Evolutionary conservation across 108 stramenopile species (phyloP), one percentile per base, ranked within the genome.

Genomic region (Epithemia pelagica): DNA sequence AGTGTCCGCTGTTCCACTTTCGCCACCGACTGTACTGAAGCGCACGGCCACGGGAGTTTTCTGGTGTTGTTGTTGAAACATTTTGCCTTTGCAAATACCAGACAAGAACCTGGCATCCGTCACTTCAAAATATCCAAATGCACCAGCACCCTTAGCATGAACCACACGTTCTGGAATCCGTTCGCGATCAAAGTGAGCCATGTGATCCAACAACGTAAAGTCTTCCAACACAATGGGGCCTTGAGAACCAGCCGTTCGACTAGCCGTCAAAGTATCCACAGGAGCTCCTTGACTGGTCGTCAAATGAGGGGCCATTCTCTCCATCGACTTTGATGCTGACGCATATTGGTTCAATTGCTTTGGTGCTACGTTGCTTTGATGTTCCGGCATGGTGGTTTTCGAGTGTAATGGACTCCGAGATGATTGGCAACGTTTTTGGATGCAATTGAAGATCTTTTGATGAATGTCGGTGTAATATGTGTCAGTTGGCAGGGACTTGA

Each of bases 101-200:
- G 81, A 81, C 37, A 66, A 31, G 32, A 30, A 30, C 2, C 23
- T 21, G 0, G 32, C 58, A 29, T 23, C 22, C 32, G 80, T 80
- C 21, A 82, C 81, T 77, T 82, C 78, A 54, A 87, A 87, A 68
- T 82, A 78, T 2, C 86, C 86, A 51, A 82, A 82, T 10, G 86
- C 86, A 15, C 86, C 86, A 23, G 73, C 77, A 18, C 86, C 86
- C 57, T 84, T 84, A 58, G 86, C 86, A 61, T 87, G 86, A 1
- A 87, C 86, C 15, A 87, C 86, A 22, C 86, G 73, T 74, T 87
- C 86, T 0, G 86, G 86, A 63, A 87, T 85, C 20, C 86, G 78
- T 73, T 87, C 86, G 32, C 83, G 78, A 66, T 87, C 83, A 57
- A 85, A 85, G 65, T 80, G 79, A 19, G 86, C 76, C 56, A 84